Evolutionary conservation across 768 basidiomycete genomes (phyloP), one percentile per base, ranked within the genome.

Genomic region (Dacryopinax spathularia): DNA sequence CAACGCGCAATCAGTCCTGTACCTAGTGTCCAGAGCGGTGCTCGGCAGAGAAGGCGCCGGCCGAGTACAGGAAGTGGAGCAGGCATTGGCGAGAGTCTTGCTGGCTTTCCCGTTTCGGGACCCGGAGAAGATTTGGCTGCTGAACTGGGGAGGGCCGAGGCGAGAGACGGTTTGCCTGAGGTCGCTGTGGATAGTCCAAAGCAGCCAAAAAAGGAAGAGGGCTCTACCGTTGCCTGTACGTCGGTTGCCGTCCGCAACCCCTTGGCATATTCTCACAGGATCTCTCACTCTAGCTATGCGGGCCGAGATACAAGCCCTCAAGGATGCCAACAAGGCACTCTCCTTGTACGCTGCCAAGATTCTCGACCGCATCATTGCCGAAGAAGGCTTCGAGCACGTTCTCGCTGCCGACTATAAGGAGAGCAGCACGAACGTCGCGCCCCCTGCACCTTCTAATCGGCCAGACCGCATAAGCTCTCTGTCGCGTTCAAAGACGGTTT

Each of bases 331-430:
- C 78, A 95, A 95, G 73, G 94, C 94, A 0, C 78, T 98, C 13
- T 91, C 91, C 18, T 76, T 97, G 37, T 98, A 98, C 71, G 92
- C 94, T 2, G 92, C 91, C 48, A 98, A 97, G 80, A 98, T 98
- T 68, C 89, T 98, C 70, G 95, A 98, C 77, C 84, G 94, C 44
- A 96, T 98, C 71, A 95, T 97, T 69, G 82, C 88, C 1, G 88
- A 94, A 73, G 94, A 96, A 74, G 93, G 93, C 25, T 97, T 95
- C 75, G 95, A 98, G 74, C 91, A 95, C 69, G 89, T 98, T 62
- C 83, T 97, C 34, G 89, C 94, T n/a, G 86, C 83, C 44, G 94
- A 97, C 73, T 95, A 89, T 69, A 88, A 89, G n/a, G 69, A 72
- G 59, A 81, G 83, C 65, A 65, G 59, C 29, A 35, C 31, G 22